Base-by-base conservation (phyloP, 2,329 filamentous ascomycete species). In the Ascochyta fabae region DNA sequence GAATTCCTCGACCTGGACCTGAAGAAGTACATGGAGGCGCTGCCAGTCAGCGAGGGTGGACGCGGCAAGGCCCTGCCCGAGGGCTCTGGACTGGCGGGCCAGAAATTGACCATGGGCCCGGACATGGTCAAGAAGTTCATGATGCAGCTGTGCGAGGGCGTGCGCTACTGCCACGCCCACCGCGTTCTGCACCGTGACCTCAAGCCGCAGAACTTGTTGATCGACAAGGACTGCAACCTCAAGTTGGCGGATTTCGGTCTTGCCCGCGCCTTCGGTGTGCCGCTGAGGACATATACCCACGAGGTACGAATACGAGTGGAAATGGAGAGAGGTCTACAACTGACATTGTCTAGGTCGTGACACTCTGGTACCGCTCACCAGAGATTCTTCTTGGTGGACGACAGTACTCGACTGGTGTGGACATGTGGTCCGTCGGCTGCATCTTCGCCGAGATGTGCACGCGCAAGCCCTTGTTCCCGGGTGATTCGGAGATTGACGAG, bases 361-460 rank as follows among this genome's bases (percentile, higher is more conserved):
- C 92, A 1, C 83, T 96, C 54, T 96, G 92, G 92, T 96, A 96
- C 75, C 89, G 93, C 59, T 85, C 92, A 8, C 92, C 92, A 1
- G 92, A 96, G 76, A 96, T 96, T 77, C 83, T 96, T 19, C 86
- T 96, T 1, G 92, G 92, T 72, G 92, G 92, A 53, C 88, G 92
- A 48, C 92, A 96, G 75, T 96, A 96, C 79, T 95, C 91, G 13
- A 96, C 92, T 13, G 92, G 92, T 53, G 92, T 96, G 38, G 92
- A 96, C 72, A 96, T 96, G 90, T 96, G 92, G 92, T 95, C 91
- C 29, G 88, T 93, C 45, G 92, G 92, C 59, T 95, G 92, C 76
- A 96, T 96, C 77, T 96, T 96, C 75, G 92, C 93, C 9, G 92
- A 96, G 78, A 96, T 96, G 93, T 96, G 91, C 78, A 96, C 92